phyloP scores from a whole-genome alignment of 805 yeast species.

The Metschnikowia corniflorae region DNA sequence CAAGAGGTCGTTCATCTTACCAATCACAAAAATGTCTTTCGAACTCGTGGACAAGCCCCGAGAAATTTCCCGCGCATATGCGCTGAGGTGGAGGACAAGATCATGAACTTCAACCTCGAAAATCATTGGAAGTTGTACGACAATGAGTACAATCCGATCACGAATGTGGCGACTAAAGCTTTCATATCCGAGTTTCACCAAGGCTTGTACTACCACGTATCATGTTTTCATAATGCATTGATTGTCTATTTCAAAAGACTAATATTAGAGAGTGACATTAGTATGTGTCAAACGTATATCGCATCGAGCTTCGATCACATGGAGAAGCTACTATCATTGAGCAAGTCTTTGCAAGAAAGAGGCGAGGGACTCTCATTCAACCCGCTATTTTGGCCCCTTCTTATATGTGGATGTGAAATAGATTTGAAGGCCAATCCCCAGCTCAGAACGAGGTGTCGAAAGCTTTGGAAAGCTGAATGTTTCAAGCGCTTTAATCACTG shows the following conservation, averaged over 20 bases:
- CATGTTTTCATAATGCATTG: constrained; percentile 41
- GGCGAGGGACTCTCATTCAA: constrained; percentile 22
- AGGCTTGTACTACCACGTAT: constrained; percentile 35
- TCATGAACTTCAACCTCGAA: constrained; percentile 44
- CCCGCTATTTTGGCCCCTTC: constrained; percentile 49
- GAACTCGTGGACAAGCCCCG: constrained; percentile 38
- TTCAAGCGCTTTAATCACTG: constrained; percentile 39
- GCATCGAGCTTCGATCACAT: constrained; percentile 32
- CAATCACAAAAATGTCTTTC: constrained; percentile 50
- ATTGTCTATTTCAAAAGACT: constrained; percentile 44
- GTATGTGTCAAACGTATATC: constrained; percentile 34
- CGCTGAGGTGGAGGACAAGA: constrained; percentile 50
- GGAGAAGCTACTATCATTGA: constrained; percentile 22
- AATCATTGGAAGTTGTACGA: constrained; percentile 39
- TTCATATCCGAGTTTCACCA: constrained; percentile 40
- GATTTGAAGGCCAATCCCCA: constrained; percentile 21
- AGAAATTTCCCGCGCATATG: constrained; percentile 54
- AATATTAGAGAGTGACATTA: constrained; percentile 40
- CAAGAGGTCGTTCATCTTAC: constrained; percentile 45
- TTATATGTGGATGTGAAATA: constrained; percentile 35
- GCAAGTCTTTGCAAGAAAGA: constrained; percentile 7
- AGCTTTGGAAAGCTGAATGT: constrained; percentile 29
- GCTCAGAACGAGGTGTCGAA: constrained; percentile 30
- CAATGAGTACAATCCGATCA: constrained; percentile 16
- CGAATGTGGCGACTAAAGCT: constrained; percentile 13